phyloP scores from a whole-genome alignment of 306 rosid species.

The Rubus idaeus region DNA sequence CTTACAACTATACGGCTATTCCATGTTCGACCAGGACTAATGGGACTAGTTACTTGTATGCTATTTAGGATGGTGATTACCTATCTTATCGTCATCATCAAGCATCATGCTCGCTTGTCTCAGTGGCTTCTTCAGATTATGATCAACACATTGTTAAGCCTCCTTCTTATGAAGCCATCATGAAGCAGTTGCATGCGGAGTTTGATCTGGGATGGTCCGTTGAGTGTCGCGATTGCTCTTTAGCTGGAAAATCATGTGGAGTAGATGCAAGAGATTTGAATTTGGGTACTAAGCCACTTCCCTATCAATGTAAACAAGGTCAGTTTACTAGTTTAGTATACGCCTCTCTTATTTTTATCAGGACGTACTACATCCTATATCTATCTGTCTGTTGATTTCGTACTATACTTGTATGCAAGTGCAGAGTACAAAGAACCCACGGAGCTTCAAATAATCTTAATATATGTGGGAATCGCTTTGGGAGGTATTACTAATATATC shows the following conservation, averaged over 20 bases:
- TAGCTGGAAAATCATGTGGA: conserved; percentile 4
- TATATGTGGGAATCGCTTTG: not conserved
- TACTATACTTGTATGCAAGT: not conserved
- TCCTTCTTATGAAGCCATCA: conserved; percentile 8
- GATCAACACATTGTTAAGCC: not conserved
- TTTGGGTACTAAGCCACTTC: conserved; percentile 9
- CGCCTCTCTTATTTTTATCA: not conserved
- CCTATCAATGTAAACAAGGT: not conserved
- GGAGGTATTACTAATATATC: not conserved
- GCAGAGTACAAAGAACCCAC: conserved; percentile 3
- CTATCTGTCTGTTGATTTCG: not conserved
- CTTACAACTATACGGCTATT: not conserved
- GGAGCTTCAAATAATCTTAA: not conserved
- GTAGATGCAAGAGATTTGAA: not conserved
- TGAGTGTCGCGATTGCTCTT: conserved; percentile 20
- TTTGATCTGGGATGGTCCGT: conserved; percentile 24
- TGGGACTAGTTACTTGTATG: not conserved
- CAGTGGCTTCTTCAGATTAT: conserved; percentile 9
- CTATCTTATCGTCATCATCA: too few relatives aligned
- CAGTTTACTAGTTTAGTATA: not conserved
- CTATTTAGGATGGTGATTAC: not conserved
- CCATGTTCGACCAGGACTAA: conserved; percentile 9
- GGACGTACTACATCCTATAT: not conserved
- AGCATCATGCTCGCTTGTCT: not conserved
- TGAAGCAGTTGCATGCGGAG: conserved; percentile 5